phyloP scores from a whole-genome alignment of 1,139 yeast genomes.

The Yamadazyma pseudoaaseri region DNA sequence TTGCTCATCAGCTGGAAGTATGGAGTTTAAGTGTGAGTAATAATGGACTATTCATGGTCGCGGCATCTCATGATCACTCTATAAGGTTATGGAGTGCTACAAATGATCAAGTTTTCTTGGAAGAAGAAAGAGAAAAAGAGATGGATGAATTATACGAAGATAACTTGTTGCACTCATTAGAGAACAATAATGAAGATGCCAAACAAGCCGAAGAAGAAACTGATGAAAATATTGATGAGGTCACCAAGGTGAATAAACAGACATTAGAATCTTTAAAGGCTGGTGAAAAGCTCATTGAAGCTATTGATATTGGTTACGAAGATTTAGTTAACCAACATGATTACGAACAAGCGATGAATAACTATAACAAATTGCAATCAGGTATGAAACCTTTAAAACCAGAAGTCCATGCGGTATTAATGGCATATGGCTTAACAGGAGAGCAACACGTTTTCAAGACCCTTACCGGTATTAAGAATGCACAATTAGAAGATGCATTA shows the following conservation, averaged over 20 bases:
- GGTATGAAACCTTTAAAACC: conserved; percentile 57
- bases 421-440: conserved; percentile 70
- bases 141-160: conserved; percentile 88
- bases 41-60: conserved; percentile 70
- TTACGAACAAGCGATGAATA: conserved; percentile 36
- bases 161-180: conserved; percentile 68
- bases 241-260: conserved; percentile 71
- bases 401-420: conserved; percentile 63
- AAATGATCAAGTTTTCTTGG: conserved; percentile 89
- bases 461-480: conserved; percentile 65
- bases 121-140: conserved; percentile 95
- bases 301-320: conserved; percentile 76
- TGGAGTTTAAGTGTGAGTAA: conserved; percentile 83
- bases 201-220: conserved; percentile 31
- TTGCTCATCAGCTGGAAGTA: conserved; percentile 90
- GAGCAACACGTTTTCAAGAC: conserved; percentile 77
- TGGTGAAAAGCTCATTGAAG: conserved; percentile 92
- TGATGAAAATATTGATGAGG: conserved; percentile 51
- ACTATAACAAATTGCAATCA: conserved; percentile 34
- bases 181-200: conserved; percentile 37
- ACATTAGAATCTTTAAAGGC: conserved; percentile 91
- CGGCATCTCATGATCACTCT: conserved; percentile 94
- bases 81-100: conserved; percentile 90
- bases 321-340: conserved; percentile 63
- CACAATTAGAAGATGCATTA: conserved; percentile 90